A percentile compares a stretch with the other conserved stretches of the same genome.
Conservation (phyloP, 176 grass and related monocot species). For the Canna indica region DNA sequence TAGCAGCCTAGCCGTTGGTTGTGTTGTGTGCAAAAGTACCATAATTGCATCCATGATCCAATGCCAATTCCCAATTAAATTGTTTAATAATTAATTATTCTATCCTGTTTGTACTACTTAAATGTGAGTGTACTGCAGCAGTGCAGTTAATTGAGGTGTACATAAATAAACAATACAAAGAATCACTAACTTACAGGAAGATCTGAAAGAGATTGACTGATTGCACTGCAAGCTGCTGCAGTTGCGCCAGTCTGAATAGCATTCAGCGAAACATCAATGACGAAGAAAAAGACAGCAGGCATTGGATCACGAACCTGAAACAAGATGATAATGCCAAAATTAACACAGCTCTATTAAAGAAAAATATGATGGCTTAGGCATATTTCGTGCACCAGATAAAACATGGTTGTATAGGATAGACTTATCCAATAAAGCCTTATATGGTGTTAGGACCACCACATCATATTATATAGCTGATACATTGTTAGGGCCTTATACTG, state of each 20-base stretch:
- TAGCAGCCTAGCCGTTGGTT: no score
- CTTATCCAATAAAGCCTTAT: no score
- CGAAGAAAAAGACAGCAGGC: constrained; percentile 92
- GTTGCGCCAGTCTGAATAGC: constrained; percentile 80
- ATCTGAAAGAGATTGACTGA: constrained; percentile 66
- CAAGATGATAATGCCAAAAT: constrained; percentile 25
- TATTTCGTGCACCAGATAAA: no score
- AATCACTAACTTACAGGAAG: constrained; percentile 64
- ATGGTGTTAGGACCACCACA: no score
- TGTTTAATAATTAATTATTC: background rate
- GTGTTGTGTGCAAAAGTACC: no score
- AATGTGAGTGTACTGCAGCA: background rate
- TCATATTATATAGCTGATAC: no score
- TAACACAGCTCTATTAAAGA: background rate
- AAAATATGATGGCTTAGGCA: constrained; percentile 16
- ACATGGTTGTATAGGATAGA: no score
- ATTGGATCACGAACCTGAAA: constrained; percentile 89
- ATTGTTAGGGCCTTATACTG: no score
- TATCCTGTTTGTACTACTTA: background rate
- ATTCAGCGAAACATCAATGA: constrained; percentile 95
- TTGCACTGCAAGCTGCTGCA: constrained; percentile 90
- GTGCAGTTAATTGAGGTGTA: background rate
- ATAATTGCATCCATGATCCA: background rate
- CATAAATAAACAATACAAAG: constrained; percentile 5
- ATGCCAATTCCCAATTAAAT: background rate